phyloP scores from a whole-genome alignment of 306 rosid genomes.

The Rosa lucieae region DNA sequence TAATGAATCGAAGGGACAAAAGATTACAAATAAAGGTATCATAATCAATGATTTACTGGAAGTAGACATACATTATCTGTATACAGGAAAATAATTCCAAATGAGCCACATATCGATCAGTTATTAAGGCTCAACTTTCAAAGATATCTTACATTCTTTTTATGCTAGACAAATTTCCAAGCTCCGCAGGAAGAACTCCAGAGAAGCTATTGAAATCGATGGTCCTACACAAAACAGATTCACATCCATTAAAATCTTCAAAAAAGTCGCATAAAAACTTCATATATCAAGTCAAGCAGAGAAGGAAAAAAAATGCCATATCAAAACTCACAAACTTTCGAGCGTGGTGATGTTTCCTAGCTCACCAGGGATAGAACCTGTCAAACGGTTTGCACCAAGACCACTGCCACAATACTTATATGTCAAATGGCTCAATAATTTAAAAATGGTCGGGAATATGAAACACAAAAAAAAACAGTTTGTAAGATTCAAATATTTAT shows the following conservation, averaged over 20 bases:
- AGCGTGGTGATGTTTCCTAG: slow-evolving; percentile 61
- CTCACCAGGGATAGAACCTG: slow-evolving; percentile 68
- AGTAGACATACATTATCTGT: not conserved
- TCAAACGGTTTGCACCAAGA: slow-evolving; percentile 49
- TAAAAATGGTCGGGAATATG: not conserved
- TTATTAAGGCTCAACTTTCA: not conserved
- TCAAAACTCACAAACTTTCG: slow-evolving; percentile 57
- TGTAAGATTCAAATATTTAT: not conserved
- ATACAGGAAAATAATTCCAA: not conserved
- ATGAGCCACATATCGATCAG: not conserved
- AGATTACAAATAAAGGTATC: not conserved
- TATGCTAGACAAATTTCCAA: not conserved
- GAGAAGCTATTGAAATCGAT: slow-evolving; percentile 63
- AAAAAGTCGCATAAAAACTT: not conserved
- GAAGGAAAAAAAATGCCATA: not conserved
- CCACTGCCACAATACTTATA: slow-evolving; percentile 38
- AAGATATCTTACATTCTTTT: not conserved
- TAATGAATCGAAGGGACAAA: slow-evolving; percentile 1
- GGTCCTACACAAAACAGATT: slow-evolving; percentile 38
- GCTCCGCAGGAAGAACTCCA: slow-evolving; percentile 49
- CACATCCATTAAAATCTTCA: not conserved
- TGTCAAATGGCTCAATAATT: not conserved
- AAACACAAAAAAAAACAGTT: not conserved
- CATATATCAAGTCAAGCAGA: not conserved
- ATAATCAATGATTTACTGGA: not conserved